Percentiles rank a stretch among this genome's conserved stretches.
phyloP scores from a whole-genome alignment of 371 early-diverging fungal species.

The Apophysomyces variabilis region DNA sequence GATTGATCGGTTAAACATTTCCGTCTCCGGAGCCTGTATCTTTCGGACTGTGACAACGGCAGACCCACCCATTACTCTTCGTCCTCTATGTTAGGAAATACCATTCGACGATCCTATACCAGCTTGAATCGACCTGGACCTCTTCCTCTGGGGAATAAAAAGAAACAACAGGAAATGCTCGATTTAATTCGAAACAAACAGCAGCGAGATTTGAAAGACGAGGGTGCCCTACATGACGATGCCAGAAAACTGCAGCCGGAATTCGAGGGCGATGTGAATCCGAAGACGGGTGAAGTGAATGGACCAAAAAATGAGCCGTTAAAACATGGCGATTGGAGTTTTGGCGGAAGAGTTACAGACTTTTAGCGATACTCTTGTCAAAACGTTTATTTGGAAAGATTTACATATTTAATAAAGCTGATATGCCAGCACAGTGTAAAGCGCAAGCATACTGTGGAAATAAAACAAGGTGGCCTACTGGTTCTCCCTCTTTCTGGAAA shows the following conservation, averaged over 20 bases:
- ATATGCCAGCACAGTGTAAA: too few relatives aligned
- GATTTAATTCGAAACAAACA: slow-evolving; percentile 62
- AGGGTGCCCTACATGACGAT: slow-evolving; percentile 63
- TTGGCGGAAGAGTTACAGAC: slow-evolving; percentile 83
- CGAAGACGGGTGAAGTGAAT: slow-evolving; percentile 78
- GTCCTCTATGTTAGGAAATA: slow-evolving; percentile 22
- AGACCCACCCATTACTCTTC: background rate
- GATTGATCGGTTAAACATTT: too few relatives aligned
- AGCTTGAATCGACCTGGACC: slow-evolving; percentile 66
- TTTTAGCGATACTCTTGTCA: slow-evolving; percentile 53
- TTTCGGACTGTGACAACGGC: too few relatives aligned
- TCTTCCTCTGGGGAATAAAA: slow-evolving; percentile 72
- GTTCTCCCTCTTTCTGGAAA: too few relatives aligned
- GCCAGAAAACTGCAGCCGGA: slow-evolving; percentile 55
- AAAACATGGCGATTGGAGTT: slow-evolving; percentile 90
- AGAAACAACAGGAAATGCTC: slow-evolving; percentile 78
- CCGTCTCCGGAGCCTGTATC: too few relatives aligned
- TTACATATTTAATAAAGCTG: background rate
- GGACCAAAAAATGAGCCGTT: slow-evolving; percentile 90
- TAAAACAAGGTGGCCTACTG: too few relatives aligned
- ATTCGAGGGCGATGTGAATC: slow-evolving; percentile 81
- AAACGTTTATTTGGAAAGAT: slow-evolving; percentile 1
- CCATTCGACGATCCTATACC: slow-evolving; percentile 34
- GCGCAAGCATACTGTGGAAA: too few relatives aligned
- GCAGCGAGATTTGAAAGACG: slow-evolving; percentile 29